Base-by-base conservation (phyloP, 2,329 filamentous ascomycete genomes). In the Davidsoniella neocaledoniae region DNA sequence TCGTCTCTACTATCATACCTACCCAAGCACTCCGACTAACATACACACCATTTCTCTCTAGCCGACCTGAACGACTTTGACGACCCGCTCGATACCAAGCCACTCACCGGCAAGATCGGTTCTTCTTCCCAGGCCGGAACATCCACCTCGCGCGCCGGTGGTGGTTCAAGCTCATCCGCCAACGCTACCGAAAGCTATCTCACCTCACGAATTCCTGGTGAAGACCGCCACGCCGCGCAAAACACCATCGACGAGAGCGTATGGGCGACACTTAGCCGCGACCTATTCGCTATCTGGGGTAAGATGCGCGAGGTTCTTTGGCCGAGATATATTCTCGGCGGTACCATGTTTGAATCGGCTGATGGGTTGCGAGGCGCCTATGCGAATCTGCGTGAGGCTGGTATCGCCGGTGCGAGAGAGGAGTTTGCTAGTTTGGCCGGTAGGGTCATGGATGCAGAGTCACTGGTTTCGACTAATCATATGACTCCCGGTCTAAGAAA, bases 301-400 rank as follows among this genome's bases (percentile, higher is more conserved):
- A 98, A 98, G 73, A 86, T 98, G 81, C 81, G 85, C 64, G 90
- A 95, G 70, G 91, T 98, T 38, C 77, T 98, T 54, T 98, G 86
- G 66, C 91, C 91, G 16, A 88, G 88, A 61, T 96, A 96, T 68
- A 74, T 98, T 45, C 81, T 98, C 21, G 76, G 76, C 36, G 77
- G 77, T 26, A 77, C 73, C 52, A 79, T 81, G 75, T 72, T 79
- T 50, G 75, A 79, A 54, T 64, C 63, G 40, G 66, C 70, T 4
- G 67, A 66, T 36, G 71, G 71, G 9, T 58, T 81, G 7, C 72
- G 77, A 4, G 76, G 76, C 54, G 76, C 76, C 1, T 81, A 80
- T 60, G 74, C 75, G 17, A 76, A 73, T 55, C 66, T 81, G 42
- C 68, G 77, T 8, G 73, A 70, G 21, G 76, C 69, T 4, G 77